phyloP scores from a whole-genome alignment of 139 green algal species.

The Coccomyxa sp. region DNA sequence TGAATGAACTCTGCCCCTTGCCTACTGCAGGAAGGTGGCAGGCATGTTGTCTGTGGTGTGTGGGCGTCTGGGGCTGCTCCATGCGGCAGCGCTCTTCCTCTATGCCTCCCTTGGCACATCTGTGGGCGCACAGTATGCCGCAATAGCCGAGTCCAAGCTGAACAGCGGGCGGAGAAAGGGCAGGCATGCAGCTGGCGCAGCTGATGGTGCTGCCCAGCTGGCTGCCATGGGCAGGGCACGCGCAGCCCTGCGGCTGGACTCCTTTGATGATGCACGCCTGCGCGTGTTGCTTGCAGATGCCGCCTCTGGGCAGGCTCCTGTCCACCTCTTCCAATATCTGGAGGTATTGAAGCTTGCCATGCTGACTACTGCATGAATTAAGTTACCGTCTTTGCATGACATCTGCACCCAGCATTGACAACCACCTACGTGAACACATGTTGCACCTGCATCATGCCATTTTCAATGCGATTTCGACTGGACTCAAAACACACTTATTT shows the following conservation, averaged over 20 bases:
- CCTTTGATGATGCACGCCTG: too few species aligned
- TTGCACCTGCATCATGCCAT: too few species aligned
- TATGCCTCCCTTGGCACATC: conserved; percentile 37
- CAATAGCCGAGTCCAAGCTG: conserved; percentile 36
- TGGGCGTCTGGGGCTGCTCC: conserved; percentile 18
- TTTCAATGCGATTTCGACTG: too few species aligned
- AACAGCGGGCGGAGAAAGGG: conserved; percentile 14
- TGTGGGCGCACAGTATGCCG: conserved; percentile 23
- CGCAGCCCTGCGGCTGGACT: not conserved
- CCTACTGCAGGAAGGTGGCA: not conserved
- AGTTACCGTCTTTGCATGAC: too few species aligned
- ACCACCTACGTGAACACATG: too few species aligned
- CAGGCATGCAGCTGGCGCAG: not conserved
- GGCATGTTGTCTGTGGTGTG: not conserved
- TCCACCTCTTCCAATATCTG: too few species aligned
- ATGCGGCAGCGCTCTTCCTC: conserved; percentile 42
- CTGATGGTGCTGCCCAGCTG: not conserved
- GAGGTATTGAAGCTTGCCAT: too few species aligned
- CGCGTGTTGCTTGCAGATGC: too few species aligned
- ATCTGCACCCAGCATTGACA: too few species aligned
- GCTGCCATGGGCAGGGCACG: not conserved
- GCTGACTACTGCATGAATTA: too few species aligned
- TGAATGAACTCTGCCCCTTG: not conserved
- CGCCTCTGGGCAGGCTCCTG: too few species aligned
- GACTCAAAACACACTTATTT: too few species aligned